Conservation (phyloP, 352 stramenopile genomes). For the Globisporangium sylvaticum region DNA sequence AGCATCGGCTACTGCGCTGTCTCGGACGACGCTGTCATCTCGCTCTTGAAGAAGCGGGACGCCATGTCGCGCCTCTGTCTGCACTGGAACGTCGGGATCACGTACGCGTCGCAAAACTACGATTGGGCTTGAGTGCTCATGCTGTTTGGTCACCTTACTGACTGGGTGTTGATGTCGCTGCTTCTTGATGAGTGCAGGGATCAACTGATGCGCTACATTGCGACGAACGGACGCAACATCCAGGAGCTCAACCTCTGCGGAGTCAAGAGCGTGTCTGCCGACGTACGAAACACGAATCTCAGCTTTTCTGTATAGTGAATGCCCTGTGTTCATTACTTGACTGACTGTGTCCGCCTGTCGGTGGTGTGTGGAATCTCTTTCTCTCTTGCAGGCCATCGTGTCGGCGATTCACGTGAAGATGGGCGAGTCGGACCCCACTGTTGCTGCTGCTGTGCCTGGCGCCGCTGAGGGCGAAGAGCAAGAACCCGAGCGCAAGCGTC, state of each 20-base stretch:
- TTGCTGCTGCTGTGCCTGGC: conserved; percentile 5
- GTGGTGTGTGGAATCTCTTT: neutral
- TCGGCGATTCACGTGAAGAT: conserved; percentile 80
- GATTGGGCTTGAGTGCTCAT: conserved; percentile 1
- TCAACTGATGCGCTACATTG: conserved; percentile 77
- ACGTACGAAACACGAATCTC: conserved; percentile 32
- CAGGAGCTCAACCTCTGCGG: conserved; percentile 86
- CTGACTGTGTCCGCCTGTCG: neutral
- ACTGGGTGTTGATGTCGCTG: neutral
- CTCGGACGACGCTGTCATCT: conserved; percentile 81
- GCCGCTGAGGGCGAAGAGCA: conserved; percentile 28
- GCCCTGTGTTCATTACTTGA: neutral
- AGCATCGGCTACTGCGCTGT: conserved; percentile 85
- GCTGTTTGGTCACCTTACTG: neutral
- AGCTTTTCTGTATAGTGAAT: neutral
- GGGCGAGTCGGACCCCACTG: conserved; percentile 32
- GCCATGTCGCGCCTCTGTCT: conserved; percentile 71
- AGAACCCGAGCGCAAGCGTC: conserved; percentile 75
- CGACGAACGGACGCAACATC: conserved; percentile 64
- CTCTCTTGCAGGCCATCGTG: conserved; percentile 42
- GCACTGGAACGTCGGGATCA: conserved; percentile 87
- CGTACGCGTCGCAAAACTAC: conserved; percentile 32
- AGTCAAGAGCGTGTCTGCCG: conserved; percentile 80
- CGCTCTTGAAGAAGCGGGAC: conserved; percentile 80
- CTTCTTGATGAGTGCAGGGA: conserved; percentile 37